phyloP scores from a whole-genome alignment of 75 land plant genomes.

The Cupressus sempervirens region DNA sequence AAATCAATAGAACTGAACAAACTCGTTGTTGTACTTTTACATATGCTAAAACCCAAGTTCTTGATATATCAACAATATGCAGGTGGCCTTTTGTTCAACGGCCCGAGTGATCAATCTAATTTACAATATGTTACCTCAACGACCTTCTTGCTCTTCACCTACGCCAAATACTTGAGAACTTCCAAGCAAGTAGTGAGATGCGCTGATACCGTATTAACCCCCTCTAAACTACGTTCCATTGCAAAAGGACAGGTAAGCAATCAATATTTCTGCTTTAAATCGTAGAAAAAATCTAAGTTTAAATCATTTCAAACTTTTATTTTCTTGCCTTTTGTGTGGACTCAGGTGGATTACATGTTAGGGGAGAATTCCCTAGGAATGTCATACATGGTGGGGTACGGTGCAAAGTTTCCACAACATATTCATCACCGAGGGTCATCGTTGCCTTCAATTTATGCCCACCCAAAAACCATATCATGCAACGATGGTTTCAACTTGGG shows the following conservation, averaged over 20 bases:
- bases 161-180: slow-evolving; percentile 29
- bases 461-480: slow-evolving; percentile 40
- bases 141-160: too few species aligned
- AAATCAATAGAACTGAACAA: too few species aligned
- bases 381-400: slow-evolving; percentile 87
- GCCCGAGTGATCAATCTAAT: slow-evolving; percentile 14
- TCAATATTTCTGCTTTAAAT: slow-evolving; percentile 15
- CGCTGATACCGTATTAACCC: slow-evolving; percentile 23
- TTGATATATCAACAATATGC: background rate
- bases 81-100: slow-evolving; percentile 33
- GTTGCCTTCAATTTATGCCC: slow-evolving; percentile 30
- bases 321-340: too few species aligned
- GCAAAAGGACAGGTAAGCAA: slow-evolving; percentile 64
- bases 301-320: slow-evolving; percentile 2
- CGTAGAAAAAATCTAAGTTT: slow-evolving; percentile 1
- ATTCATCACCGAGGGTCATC: slow-evolving; percentile 83
- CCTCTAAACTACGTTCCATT: slow-evolving; percentile 26
- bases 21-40: too few species aligned
- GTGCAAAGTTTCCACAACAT: slow-evolving; percentile 47
- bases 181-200: slow-evolving; percentile 35
- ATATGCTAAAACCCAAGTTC: background rate
- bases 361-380: slow-evolving; percentile 62
- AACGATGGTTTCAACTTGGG: slow-evolving; percentile 34
- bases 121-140: too few species aligned
- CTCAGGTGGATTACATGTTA: slow-evolving; percentile 76